Evolutionary conservation across 2,329 filamentous ascomycete genomes (phyloP), one percentile per base, ranked within the genome.

Genomic region (Penicillium sp.): DNA sequence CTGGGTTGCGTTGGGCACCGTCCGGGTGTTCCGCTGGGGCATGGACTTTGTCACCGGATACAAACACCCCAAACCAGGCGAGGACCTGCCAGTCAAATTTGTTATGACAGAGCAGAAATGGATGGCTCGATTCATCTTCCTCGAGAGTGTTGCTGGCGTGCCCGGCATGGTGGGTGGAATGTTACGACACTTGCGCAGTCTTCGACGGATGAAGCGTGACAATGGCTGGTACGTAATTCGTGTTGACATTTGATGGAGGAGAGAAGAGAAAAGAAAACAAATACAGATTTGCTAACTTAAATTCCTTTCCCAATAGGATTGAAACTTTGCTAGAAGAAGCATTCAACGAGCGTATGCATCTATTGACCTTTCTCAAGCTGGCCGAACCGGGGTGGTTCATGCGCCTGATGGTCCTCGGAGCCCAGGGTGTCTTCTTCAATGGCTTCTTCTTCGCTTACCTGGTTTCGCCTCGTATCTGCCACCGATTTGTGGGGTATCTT

Each of bases 391-490:
- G 90, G 13, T 86, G 83, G 80, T 94, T 96, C 79, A 96, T 97
- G 92, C 88, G 91, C 59, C 74, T 91, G 52, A 90, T 96, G 86
- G 91, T 97, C 51, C 83, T 97, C 34, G 91, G 87, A 10, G 92
- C 93, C 0, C 93, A 97, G 73, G 94, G 93, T 34, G 90, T 97
- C 65, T 97, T 96, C 81, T 97, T 96, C 83, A 99, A 99, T 76
- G 84, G 86, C 60, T 85, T 97, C 71, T 97, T 99, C 81, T 56
- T 96, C 58, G 83, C 88, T 43, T 97, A 97, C 76, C 86, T 99
- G 29, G 68, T 96, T 56, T 91, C 88, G 1, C 93, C 94, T 6
- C 86, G 87, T 57, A 93, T 91, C 59, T 93, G 90, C 68, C 94
- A 99, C 74, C 88, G 94, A 40, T 97, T 99, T 73, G 92, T 97